phyloP scores from a whole-genome alignment of 805 yeast species.

The Yueomyces sp. region DNA sequence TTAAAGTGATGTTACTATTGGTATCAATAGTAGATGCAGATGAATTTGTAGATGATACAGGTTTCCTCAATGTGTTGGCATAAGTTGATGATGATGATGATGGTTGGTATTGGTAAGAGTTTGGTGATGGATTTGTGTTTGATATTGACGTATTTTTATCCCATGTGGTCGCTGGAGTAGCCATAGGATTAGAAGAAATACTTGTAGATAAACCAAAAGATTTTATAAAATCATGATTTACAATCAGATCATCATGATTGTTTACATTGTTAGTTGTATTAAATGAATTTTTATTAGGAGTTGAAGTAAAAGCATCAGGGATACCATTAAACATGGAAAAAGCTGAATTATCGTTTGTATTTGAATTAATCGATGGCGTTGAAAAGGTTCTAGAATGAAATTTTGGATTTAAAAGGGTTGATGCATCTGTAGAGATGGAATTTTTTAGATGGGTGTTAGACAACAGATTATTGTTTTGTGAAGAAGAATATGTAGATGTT shows the following conservation, averaged over 20 bases:
- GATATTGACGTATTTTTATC: neutral
- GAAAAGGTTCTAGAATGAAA: neutral
- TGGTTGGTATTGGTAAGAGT: constrained; percentile 9
- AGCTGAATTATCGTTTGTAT: neutral
- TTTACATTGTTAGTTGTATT: neutral
- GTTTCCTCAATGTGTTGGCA: neutral
- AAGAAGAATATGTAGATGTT: neutral
- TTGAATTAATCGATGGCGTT: neutral
- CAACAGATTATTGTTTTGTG: neutral
- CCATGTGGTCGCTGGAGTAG: neutral
- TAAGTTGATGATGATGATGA: constrained; percentile 8
- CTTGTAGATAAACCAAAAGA: neutral
- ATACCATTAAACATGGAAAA: neutral
- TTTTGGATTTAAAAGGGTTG: neutral
- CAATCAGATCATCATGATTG: neutral
- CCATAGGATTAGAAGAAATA: neutral
- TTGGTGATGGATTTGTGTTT: constrained; percentile 4
- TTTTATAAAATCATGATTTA: neutral
- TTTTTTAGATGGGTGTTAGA: no score
- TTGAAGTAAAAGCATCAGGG: neutral
- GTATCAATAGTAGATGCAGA: constrained; percentile 1
- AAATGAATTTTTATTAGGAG: neutral
- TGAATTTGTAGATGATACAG: neutral
- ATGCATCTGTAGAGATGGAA: neutral
- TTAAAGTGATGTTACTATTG: constrained; percentile 5